Evolutionary conservation across 2,329 filamentous ascomycete genomes (phyloP), one percentile per base, ranked within the genome.

Genomic region (Cercospora zeae-maydis): DNA sequence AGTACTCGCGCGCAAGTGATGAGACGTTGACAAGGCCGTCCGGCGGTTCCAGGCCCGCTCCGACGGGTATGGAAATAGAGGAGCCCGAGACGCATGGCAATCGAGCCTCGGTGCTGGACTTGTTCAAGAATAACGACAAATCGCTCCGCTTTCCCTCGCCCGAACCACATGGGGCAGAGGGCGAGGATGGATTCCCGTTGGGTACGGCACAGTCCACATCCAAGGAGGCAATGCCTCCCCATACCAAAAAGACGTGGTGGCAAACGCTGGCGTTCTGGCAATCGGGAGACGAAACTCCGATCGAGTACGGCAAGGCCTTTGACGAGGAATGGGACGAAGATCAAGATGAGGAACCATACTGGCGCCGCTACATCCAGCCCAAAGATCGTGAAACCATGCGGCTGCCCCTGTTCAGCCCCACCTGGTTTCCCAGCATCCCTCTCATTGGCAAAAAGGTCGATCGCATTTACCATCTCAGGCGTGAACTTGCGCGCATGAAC

Each of bases 401-500:
- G 52, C 79, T 97, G 9, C 86, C 92, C 0, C 78, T 84, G 2
- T 84, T 86, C 68, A 79, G 79, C 13, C 77, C 79, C 71, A 77
- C 77, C 39, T 97, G 90, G 88, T 86, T 96, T 75, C 89, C 89
- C 2, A 86, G 87, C 0, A 75, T 96, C n/a, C 91, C 90, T 4
- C 78, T 92, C 1, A 76, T 96, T 55, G 92, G 91, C 59, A 88
- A 91, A 75, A 97, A 98, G 76, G 93, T 97, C 1, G 95, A 99
- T 74, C 93, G 90, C 0, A 98, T 99, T 67, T 92, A 96, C 73
- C 90, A 93, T 80, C 96, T 92, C 70, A 90, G 95, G 2, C 86
- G 88, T 67, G 89, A 98, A 75, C 77, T 99, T 30, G 93, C 95
- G 16, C 86, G 91, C 13, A 81, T 98, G 16, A 99, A 98, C 69